phyloP scores from a whole-genome alignment of 129 eudicot species.

The Silybum marianum region DNA sequence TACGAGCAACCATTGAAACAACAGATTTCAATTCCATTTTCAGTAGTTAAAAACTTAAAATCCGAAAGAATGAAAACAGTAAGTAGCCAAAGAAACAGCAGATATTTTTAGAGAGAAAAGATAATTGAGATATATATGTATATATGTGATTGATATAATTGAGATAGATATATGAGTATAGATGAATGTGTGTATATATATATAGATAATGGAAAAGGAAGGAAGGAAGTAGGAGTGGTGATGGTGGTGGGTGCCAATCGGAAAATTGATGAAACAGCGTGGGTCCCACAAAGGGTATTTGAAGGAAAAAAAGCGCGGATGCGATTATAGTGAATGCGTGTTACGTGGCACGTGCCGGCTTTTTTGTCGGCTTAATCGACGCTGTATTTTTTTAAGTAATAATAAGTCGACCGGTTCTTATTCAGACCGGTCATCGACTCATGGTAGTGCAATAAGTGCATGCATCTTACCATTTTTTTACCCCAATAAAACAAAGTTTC shows the following conservation, averaged over 20 bases:
- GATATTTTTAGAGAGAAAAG: background rate
- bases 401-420: background rate
- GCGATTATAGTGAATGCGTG: conserved; percentile 34
- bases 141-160: no score
- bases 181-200: background rate
- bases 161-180: no score
- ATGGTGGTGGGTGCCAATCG: background rate
- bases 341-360: conserved; percentile 35
- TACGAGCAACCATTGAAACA: conserved; percentile 69
- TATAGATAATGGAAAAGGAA: background rate
- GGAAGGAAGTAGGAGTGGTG: background rate
- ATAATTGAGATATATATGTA: no score
- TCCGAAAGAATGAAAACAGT: background rate
- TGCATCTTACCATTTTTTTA: background rate
- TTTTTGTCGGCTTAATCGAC: conserved; percentile 18
- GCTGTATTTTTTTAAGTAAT: background rate
- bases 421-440: background rate
- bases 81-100: background rate
- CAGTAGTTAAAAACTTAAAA: background rate
- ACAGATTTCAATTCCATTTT: conserved; percentile 51
- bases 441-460: background rate
- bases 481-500: no score
- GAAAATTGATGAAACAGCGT: background rate
- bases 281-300: background rate
- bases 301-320: conserved; percentile 26